Evolutionary conservation across 1,284 basidiomycete genomes (phyloP).

Genomic region (Ceratobasidium sp.): DNA sequence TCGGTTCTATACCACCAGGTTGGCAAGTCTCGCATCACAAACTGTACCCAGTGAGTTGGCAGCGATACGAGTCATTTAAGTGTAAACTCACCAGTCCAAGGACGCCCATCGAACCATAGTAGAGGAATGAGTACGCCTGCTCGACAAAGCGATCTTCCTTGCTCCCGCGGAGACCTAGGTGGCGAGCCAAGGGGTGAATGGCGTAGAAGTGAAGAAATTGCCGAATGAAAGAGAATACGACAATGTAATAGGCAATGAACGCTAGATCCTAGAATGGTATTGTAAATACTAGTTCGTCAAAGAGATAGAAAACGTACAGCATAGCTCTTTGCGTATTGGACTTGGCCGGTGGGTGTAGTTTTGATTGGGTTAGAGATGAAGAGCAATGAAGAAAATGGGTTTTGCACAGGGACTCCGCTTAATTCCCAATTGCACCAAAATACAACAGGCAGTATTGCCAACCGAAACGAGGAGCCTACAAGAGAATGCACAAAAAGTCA

Average conservation of each 20-base stretch:
- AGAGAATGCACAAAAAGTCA: not conserved
- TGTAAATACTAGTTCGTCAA: slow-evolving; percentile 45
- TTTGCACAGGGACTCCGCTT: slow-evolving; percentile 63
- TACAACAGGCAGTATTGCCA: slow-evolving; percentile 77
- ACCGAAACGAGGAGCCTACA: slow-evolving; percentile 63
- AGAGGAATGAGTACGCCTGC: slow-evolving; percentile 87
- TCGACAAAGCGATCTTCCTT: slow-evolving; percentile 90
- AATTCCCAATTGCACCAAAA: slow-evolving; percentile 80
- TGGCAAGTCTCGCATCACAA: slow-evolving; percentile 86
- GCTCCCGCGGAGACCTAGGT: slow-evolving; percentile 71
- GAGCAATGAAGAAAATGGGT: slow-evolving; percentile 82
- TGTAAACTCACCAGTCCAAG: slow-evolving; percentile 77
- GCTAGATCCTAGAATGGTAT: slow-evolving; percentile 70
- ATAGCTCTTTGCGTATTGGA: slow-evolving; percentile 80
- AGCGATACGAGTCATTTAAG: not conserved
- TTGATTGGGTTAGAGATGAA: slow-evolving; percentile 78
- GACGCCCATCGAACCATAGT: slow-evolving; percentile 75
- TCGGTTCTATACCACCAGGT: slow-evolving; percentile 91
- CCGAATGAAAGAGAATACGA: slow-evolving; percentile 92
- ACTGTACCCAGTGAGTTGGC: slow-evolving; percentile 57
- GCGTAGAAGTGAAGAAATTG: slow-evolving; percentile 79
- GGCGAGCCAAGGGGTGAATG: slow-evolving; percentile 75
- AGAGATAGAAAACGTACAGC: slow-evolving; percentile 47
- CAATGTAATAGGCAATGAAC: slow-evolving; percentile 88
- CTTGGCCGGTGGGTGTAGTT: slow-evolving; percentile 63